These are phyloP conservation scores for Naganishia vaughanmartiniae DNA, from an alignment of 768 basidiomycete genomes.

Conservation along the genomic window DNA sequence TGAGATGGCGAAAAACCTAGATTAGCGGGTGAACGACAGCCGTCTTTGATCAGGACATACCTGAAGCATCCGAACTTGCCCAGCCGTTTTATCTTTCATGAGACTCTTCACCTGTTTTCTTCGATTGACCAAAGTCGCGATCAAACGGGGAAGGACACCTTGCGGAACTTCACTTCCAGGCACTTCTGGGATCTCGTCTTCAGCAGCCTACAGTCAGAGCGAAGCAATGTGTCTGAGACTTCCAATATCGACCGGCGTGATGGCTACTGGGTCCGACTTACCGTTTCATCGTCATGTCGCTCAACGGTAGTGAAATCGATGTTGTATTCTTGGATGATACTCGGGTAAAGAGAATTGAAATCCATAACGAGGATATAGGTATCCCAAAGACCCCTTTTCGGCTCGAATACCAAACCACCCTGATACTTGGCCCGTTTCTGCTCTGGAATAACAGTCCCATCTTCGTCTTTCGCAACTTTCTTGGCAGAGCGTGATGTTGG, in stretches of 20 bases:
- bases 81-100: constrained; percentile 78
- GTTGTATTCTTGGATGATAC: constrained; percentile 99
- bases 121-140: constrained; percentile 89
- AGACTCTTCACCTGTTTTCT: constrained; percentile 84
- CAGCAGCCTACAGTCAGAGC: constrained; percentile 57
- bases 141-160: constrained; percentile 93
- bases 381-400: constrained; percentile 93
- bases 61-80: constrained; percentile 76
- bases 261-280: constrained; percentile 33
- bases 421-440: constrained; percentile 87
- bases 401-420: constrained; percentile 95
- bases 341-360: constrained; percentile 98
- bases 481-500: constrained; percentile 53
- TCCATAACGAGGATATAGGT: constrained; percentile 98
- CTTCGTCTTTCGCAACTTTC: constrained; percentile 56
- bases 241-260: constrained; percentile 12
- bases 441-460: constrained; percentile 60
- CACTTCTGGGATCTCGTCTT: constrained; percentile 86
- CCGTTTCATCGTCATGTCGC: constrained; percentile 56
- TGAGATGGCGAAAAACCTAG: neutral
- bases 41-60: constrained; percentile 53
- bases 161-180: constrained; percentile 68
- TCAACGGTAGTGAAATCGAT: constrained; percentile 98
- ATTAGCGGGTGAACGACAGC: neutral
- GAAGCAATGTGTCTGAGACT: constrained; percentile 16